Percentiles rank a stretch among this genome's conserved stretches.
Conservation (phyloP, 306 rosid species). For the Quercus berberidifolia region DNA sequence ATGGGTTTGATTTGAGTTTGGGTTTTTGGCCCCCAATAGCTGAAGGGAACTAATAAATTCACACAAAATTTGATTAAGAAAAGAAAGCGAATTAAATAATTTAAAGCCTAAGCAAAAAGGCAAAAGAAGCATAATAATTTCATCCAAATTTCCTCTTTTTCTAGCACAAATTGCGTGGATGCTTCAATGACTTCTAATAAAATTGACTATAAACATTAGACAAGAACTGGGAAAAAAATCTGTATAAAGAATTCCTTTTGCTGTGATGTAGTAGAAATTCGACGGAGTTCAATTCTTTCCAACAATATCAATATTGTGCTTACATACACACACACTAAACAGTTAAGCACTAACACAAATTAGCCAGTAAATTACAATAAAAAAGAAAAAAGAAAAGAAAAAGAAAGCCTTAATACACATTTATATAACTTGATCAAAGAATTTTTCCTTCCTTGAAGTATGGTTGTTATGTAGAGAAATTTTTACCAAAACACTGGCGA, state of each 20-base stretch:
- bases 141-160: neutral
- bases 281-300: neutral
- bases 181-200: neutral
- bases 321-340: conserved; percentile 26
- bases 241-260: conserved; percentile 18
- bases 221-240: neutral
- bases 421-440: conserved; percentile 23
- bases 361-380: conserved; percentile 5
- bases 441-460: conserved; percentile 9
- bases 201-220: conserved; percentile 2
- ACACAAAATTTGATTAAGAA: too few species aligned
- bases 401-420: conserved; percentile 3
- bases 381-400: neutral
- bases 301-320: conserved; percentile 16
- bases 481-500: conserved; percentile 8
- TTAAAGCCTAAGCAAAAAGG: neutral
- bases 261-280: conserved; percentile 4
- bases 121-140: neutral
- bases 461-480: conserved; percentile 25
- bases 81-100: neutral
- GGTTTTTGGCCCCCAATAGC: too few species aligned
- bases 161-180: neutral
- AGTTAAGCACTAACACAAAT: conserved; percentile 1
- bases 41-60: too few species aligned
- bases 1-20: too few species aligned